Evolutionary conservation across 2,329 filamentous ascomycete species (phyloP).

Genomic region (Gremmenia infestans): DNA sequence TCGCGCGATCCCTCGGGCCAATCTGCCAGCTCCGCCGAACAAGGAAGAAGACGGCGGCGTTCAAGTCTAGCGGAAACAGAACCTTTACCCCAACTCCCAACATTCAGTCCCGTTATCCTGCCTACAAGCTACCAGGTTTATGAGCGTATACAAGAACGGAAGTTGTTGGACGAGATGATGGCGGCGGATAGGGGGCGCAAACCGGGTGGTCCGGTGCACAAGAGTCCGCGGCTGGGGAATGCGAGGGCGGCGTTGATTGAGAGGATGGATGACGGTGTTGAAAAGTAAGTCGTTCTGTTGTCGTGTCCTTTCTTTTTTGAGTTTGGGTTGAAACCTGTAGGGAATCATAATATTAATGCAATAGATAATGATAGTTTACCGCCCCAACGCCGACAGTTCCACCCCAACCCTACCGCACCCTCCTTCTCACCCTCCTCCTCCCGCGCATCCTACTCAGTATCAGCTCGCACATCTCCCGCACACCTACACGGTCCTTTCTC

Average conservation of each 20-base stretch:
- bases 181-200: neutral
- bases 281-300: conserved; percentile 10
- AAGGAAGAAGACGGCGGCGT: conserved; percentile 3
- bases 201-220: conserved; percentile 3
- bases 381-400: conserved; percentile 3
- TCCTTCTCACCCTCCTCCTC: conserved; percentile 12
- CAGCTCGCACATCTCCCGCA: neutral
- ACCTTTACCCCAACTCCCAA: conserved; percentile 22
- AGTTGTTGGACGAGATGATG: neutral
- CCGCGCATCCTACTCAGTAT: conserved; percentile 2
- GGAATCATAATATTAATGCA: too few species aligned
- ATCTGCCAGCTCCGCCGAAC: conserved; percentile 27
- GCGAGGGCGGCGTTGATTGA: conserved; percentile 16
- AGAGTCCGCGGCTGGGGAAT: conserved; percentile 21
- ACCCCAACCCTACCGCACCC: conserved; percentile 15
- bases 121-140: conserved; percentile 25
- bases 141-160: conserved; percentile 11
- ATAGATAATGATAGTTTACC: too few species aligned
- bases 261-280: conserved; percentile 11
- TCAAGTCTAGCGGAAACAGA: conserved; percentile 27
- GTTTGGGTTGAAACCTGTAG: too few species aligned
- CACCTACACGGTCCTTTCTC: neutral
- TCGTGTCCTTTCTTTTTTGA: neutral
- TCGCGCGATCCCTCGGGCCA: conserved; percentile 42
- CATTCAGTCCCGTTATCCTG: conserved; percentile 21